phyloP scores from a whole-genome alignment of 306 rosid genomes.

The Prunus fruticosa region DNA sequence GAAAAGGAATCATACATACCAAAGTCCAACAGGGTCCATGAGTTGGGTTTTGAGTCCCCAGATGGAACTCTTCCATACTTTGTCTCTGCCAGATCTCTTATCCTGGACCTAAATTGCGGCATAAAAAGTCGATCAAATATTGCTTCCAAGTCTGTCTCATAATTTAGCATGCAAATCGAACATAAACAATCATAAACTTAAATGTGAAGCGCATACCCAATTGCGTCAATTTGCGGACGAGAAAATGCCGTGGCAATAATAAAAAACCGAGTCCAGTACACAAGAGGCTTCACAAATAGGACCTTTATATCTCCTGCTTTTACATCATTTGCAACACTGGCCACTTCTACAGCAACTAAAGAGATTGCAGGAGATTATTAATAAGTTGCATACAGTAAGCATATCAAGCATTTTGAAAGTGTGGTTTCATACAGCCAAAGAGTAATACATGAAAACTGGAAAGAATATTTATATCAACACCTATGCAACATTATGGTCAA shows the following conservation, averaged over 20 bases:
- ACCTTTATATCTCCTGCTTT: constrained; percentile 91
- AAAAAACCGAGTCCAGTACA: constrained; percentile 93
- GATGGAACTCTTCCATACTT: constrained; percentile 73
- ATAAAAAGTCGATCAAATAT: constrained; percentile 2
- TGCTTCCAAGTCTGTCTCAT: constrained; percentile 9
- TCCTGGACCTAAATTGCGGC: constrained; percentile 59
- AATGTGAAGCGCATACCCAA: constrained; percentile 45
- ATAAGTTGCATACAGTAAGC: not conserved
- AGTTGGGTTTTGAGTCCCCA: constrained; percentile 85
- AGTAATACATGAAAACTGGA: not conserved
- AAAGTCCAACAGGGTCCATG: constrained; percentile 91
- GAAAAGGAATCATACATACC: constrained; percentile 40
- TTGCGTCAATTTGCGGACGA: constrained; percentile 90
- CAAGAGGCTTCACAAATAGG: constrained; percentile 94
- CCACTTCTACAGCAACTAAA: constrained; percentile 90
- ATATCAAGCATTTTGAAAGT: constrained; percentile 14
- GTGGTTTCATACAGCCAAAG: not conserved
- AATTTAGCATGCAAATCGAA: constrained; percentile 11
- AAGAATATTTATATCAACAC: not conserved
- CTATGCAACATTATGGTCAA: not conserved
- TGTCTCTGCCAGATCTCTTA: constrained; percentile 85
- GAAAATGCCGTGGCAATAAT: constrained; percentile 91
- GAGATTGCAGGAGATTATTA: constrained; percentile 18
- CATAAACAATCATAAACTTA: constrained; percentile 1
- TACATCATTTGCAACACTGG: constrained; percentile 84